Base-by-base conservation (phyloP, 148 eudicot genomes). In the Arbutus unedo region DNA sequence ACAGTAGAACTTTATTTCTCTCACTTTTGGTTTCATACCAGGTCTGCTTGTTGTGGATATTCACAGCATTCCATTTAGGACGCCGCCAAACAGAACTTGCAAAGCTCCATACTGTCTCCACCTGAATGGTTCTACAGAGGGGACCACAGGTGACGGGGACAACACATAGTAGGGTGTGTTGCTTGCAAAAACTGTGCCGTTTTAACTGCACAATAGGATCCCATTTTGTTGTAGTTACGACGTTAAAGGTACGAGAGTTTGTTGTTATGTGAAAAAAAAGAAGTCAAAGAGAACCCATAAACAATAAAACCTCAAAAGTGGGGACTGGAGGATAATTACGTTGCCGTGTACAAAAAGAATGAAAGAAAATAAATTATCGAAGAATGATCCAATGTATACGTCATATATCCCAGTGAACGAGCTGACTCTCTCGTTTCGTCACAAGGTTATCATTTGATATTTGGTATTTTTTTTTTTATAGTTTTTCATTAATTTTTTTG, bases 21-120 rank as follows among this genome's bases (percentile, higher is more conserved):
- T 60, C 38, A 50, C 73, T 45, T 82, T 62, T 81, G 70, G 38
- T 48, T 74, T 76, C 38, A 41, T 72, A 45, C 78, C 91, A 94
- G 98, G 95, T 89, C 11, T 95, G 98, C 82, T 43, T 92, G 7
- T 47, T 92, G 80, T 95, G 98, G 98, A 83, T 93, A 57, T 54
- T 87, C 45, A 92, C 92, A 15, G 95, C 97, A 19, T 85, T 88
- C 82, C 91, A 91, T 88, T 86, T 95, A 85, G 98, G 97, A 15
- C 88, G 82, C 64, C 88, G 88, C 50, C 93, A 92, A 82, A 88
- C 82, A 86, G 90, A 91, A 81, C 93, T 90, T 64, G 91, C 91
- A 50, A 93, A 88, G 86, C 48, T 81, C 11, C 88, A 70, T 21
- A 19, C 50, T 54, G 56, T 77, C 83, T 60, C 85, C 25, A 73